These are phyloP conservation scores for Pseudocercospora vitis DNA, from an alignment of 2,329 filamentous ascomycete genomes.

Conservation along the genomic window DNA sequence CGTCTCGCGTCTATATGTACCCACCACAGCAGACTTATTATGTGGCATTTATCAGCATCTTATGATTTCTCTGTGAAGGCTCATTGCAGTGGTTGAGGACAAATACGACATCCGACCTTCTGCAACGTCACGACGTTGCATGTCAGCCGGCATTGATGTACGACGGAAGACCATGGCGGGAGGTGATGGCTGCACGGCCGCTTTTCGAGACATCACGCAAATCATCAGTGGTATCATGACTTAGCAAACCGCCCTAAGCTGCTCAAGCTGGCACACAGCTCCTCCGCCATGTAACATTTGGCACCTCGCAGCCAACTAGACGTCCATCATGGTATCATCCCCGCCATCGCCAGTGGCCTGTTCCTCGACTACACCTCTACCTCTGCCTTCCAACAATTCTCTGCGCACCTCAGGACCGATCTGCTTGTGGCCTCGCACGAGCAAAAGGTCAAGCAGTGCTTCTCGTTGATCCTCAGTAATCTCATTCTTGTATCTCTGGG, in stretches of 20 bases:
- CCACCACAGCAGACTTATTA: no score
- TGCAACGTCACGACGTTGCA: no score
- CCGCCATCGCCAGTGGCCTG: constrained; percentile 60
- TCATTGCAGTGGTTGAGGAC: no score
- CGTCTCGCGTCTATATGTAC: no score
- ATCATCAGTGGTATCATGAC: neutral
- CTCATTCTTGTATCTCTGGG: constrained; percentile 91
- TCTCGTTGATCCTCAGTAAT: constrained; percentile 95
- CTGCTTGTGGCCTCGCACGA: constrained; percentile 78
- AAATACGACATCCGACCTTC: no score
- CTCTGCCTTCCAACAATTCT: constrained; percentile 83
- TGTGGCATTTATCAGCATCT: no score
- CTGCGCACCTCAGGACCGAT: constrained; percentile 90
- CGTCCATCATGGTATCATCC: constrained; percentile 82
- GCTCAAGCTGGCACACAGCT: neutral
- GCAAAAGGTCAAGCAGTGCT: constrained; percentile 80
- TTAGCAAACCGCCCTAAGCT: neutral
- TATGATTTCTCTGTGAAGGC: no score
- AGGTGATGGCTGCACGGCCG: no score
- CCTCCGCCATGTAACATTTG: no score
- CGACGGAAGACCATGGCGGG: no score
- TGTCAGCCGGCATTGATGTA: no score
- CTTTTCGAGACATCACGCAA: no score
- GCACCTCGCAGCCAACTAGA: constrained; percentile 17
- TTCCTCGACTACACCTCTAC: constrained; percentile 72